Percentiles rank a stretch among this genome's conserved stretches.
Evolutionary conservation across 192 early-diverging fungal species (phyloP).

Genomic region (Bifiguratus adelaidae): DNA sequence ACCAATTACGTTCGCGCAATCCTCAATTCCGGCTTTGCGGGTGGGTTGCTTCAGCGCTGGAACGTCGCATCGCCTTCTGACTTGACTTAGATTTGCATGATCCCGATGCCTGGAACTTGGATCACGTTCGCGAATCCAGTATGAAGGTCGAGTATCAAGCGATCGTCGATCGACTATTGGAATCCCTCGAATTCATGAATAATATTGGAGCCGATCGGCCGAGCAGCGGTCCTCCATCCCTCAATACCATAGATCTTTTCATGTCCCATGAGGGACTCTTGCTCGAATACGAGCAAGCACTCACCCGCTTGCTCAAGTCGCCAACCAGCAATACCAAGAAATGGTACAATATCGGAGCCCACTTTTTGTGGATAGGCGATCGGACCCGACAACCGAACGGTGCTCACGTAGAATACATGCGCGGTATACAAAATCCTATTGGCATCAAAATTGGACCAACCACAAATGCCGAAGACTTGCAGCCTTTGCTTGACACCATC

Average conservation of each 20-base stretch:
- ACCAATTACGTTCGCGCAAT: constrained; percentile 90
- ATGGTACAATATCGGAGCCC: constrained; percentile 89
- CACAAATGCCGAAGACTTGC: constrained; percentile 81
- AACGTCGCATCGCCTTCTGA: neutral
- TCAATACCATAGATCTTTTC: constrained; percentile 83
- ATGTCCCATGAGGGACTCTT: constrained; percentile 94
- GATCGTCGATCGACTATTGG: constrained; percentile 78
- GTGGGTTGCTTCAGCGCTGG: constrained; percentile 5
- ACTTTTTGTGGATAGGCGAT: constrained; percentile 99
- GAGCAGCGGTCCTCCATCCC: constrained; percentile 19
- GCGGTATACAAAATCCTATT: constrained; percentile 94
- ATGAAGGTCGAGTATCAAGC: constrained; percentile 81
- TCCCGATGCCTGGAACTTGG: constrained; percentile 80
- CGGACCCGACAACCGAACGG: constrained; percentile 91
- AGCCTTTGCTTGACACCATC: constrained; percentile 72
- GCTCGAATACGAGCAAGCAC: constrained; percentile 82
- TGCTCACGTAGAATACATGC: constrained; percentile 95
- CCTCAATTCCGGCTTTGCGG: constrained; percentile 71
- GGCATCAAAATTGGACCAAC: constrained; percentile 94
- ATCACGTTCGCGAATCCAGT: constrained; percentile 71
- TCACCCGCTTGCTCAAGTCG: constrained; percentile 60
- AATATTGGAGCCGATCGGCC: constrained; percentile 77
- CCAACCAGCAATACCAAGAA: constrained; percentile 35
- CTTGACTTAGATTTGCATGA: constrained; percentile 68
- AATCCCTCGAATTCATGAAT: constrained; percentile 89